Conservation (phyloP, 768 basidiomycete species). For the Termitomyces sp. region DNA sequence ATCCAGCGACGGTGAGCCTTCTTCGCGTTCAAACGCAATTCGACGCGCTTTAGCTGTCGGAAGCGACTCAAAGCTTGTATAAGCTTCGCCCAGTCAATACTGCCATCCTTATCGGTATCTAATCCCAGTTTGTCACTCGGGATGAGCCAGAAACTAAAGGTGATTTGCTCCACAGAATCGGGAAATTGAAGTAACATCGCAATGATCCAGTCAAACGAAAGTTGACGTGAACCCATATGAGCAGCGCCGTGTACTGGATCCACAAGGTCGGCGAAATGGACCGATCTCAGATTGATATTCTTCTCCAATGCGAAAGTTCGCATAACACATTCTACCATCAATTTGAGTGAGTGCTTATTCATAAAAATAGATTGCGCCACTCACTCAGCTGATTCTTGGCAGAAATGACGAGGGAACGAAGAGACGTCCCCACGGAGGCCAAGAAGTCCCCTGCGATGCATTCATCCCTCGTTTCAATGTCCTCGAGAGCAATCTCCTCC, state of each 20-base stretch:
- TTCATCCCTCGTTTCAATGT: conserved; percentile 4
- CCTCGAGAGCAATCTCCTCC: conserved; percentile 2
- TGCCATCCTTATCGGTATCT: not conserved
- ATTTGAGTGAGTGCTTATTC: not conserved
- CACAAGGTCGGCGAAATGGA: conserved; percentile 13
- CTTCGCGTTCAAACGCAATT: conserved; percentile 6
- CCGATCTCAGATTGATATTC: conserved; percentile 2
- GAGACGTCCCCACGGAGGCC: not conserved
- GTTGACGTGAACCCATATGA: not conserved
- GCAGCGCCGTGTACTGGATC: conserved; percentile 4
- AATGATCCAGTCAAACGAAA: conserved; percentile 12
- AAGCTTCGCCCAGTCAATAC: conserved; percentile 7
- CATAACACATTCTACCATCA: not conserved
- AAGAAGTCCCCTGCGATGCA: not conserved
- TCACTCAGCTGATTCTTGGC: conserved; percentile 7
- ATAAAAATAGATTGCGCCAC: not conserved
- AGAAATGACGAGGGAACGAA: conserved; percentile 9
- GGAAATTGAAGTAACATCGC: conserved; percentile 5
- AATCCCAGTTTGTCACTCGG: conserved; percentile 11
- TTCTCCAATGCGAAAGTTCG: not conserved
- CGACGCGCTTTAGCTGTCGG: not conserved
- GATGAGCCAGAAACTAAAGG: conserved; percentile 13
- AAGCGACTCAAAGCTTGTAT: not conserved
- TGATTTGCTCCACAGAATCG: not conserved
- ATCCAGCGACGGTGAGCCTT: conserved; percentile 8